Percentiles rank a stretch among this genome's conserved stretches.
Conservation (phyloP, 345 rosid genomes). For the Erodium maritimum region DNA sequence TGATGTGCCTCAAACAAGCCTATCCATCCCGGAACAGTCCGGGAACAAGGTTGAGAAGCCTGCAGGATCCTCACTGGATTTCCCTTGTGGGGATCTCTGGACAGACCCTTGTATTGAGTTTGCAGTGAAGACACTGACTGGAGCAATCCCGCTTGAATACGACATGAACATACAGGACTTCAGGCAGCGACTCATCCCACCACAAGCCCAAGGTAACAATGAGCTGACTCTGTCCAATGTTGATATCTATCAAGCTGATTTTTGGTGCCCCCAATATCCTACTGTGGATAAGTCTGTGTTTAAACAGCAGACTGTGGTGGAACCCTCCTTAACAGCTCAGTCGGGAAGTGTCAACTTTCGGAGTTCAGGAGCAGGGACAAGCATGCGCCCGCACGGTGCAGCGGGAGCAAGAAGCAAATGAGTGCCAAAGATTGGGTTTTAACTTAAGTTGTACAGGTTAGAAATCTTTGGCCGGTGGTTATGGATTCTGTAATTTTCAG, state of each 20-base stretch:
- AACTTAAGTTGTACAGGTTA: background rate
- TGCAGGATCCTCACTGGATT: conserved; percentile 18
- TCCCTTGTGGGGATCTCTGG: conserved; percentile 42
- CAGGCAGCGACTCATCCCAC: conserved; percentile 23
- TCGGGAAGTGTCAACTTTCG: background rate
- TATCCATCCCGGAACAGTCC: conserved; percentile 11
- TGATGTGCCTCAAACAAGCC: background rate
- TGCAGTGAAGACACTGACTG: conserved; percentile 81
- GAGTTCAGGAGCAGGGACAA: no score
- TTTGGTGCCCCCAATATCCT: background rate
- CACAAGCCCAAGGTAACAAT: conserved; percentile 24
- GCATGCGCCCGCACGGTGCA: no score
- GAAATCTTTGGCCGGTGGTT: background rate
- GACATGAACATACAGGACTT: conserved; percentile 24
- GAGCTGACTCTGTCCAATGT: conserved; percentile 20
- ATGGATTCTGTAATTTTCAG: no score
- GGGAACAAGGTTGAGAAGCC: conserved; percentile 11
- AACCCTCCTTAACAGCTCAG: background rate
- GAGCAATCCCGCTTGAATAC: conserved; percentile 54
- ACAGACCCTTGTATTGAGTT: conserved; percentile 92
- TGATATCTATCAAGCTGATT: background rate
- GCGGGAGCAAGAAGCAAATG: background rate
- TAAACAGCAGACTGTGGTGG: background rate
- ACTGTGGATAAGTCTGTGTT: no score
- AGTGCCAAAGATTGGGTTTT: background rate